Base-by-base conservation (phyloP, 805 yeast genomes). In the Cyberlindnera mississippiensis region DNA sequence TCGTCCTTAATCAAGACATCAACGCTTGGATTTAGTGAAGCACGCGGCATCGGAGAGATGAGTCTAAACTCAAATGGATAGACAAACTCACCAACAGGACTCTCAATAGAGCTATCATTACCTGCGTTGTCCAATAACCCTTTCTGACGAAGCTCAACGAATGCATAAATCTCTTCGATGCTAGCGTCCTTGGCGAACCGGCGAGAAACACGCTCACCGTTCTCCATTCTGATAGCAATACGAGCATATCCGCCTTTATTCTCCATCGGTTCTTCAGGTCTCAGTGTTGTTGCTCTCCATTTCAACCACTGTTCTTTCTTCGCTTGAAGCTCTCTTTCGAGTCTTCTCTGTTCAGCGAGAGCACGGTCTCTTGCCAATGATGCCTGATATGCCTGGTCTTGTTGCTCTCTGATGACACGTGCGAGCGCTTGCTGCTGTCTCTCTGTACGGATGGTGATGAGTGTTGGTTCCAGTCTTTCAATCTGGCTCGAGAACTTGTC, bases 341-440 rank as follows among this genome's bases (percentile, higher is more conserved):
- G 45, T 38, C 69, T 59, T 45, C 64, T 57, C 50, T 70, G 69
- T 37, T 66, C 67, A 18, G 71, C 73, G 26, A 81, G 68, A 39
- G 71, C 69, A 41, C 80, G 72, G 63, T 90, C 98, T 28, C 76
- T 70, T 14, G 74, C 73, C 28, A 90, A 66, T 0, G 95, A 80
- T 28, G 74, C 74, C 55, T 82, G 80, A 63, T 80, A 89, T 16
- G 93, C 88, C 34, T 73, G 65, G 55, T 88, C 93, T 61, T 90
- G 96, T 52, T 82, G 82, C 46, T 73, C 72, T 38, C 85, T 72
- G 27, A 87, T 66, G 11, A 71, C 63, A 45, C 80, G 75, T 30
- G 81, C 70, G 45, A 76, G 59, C 31, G 78, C 81, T 35, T 75
- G 70, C 37, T 81, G 80, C 50, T 79, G 76, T 35, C 80, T 71